Evolutionary conservation across 2,329 filamentous ascomycete species (phyloP).

Genomic region (Cytospora leucostoma): DNA sequence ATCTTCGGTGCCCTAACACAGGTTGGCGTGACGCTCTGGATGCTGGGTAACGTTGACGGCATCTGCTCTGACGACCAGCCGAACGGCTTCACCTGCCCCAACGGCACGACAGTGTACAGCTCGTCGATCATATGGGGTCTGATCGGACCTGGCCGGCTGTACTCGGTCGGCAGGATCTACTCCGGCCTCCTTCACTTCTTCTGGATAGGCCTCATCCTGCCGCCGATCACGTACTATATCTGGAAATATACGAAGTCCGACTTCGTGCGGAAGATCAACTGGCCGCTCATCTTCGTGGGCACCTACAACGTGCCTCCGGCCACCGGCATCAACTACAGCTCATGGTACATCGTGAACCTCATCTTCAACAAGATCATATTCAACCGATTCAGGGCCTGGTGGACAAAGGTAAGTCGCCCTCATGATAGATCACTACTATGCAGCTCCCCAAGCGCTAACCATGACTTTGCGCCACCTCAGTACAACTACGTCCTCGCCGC

Average conservation of each 20-base stretch:
- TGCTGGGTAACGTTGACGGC: constrained; percentile 41
- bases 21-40: constrained; percentile 39
- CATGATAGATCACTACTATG: background rate
- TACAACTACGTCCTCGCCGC: constrained; percentile 44
- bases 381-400: constrained; percentile 47
- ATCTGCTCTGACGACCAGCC: constrained; percentile 45
- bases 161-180: constrained; percentile 49
- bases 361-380: constrained; percentile 49
- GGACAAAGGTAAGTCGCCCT: constrained; percentile 33
- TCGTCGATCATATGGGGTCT: constrained; percentile 53
- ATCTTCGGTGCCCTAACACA: constrained; percentile 49
- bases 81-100: constrained; percentile 51
- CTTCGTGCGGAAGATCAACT: constrained; percentile 40
- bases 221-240: constrained; percentile 44
- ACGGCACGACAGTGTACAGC: constrained; percentile 50
- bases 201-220: constrained; percentile 48
- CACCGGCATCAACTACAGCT: constrained; percentile 39
- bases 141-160: constrained; percentile 52
- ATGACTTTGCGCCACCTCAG: constrained; percentile 28
- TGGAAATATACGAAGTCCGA: constrained; percentile 42
- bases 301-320: constrained; percentile 43
- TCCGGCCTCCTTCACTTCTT: constrained; percentile 51
- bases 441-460: background rate
- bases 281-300: constrained; percentile 40
- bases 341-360: constrained; percentile 47